These are phyloP conservation scores for Aurantiochytrium sp. DNA, from an alignment of 108 stramenopile species.

Conservation along the genomic window DNA sequence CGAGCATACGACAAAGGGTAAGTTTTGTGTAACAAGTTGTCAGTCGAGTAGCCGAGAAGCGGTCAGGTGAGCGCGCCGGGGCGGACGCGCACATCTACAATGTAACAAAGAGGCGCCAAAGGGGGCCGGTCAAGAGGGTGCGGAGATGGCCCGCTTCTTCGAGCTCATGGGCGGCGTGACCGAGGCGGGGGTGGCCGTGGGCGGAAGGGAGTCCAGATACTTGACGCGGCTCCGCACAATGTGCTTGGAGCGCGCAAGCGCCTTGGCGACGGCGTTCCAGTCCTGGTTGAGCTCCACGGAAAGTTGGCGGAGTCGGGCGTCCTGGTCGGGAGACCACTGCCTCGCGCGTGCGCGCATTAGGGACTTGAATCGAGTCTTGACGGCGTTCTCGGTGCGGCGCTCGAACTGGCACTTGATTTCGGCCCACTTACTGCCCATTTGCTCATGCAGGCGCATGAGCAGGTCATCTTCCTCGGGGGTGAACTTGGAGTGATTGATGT, in stretches of 20 bases:
- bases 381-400: background rate
- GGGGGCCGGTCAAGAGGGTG: background rate
- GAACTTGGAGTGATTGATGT: background rate
- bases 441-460: background rate
- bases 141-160: background rate
- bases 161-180: background rate
- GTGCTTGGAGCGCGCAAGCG: background rate
- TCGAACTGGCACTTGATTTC: background rate
- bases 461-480: background rate
- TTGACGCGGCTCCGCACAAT: background rate
- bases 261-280: background rate
- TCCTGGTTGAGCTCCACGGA: background rate
- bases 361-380: constrained; percentile 28
- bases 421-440: constrained; percentile 29
- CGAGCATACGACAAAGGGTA: too few species aligned
- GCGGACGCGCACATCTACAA: too few species aligned
- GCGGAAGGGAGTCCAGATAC: background rate
- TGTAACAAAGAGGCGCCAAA: too few species aligned
- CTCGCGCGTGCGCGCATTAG: background rate
- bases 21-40: too few species aligned
- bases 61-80: too few species aligned
- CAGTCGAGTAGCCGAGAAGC: too few species aligned
- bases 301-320: background rate
- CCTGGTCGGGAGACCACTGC: background rate
- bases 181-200: background rate